A percentile compares a stretch with the other conserved stretches of the same genome.
These are phyloP conservation scores for Neurospora sp. DNA, from an alignment of 495 filamentous ascomycete genomes.

Conservation along the genomic window DNA sequence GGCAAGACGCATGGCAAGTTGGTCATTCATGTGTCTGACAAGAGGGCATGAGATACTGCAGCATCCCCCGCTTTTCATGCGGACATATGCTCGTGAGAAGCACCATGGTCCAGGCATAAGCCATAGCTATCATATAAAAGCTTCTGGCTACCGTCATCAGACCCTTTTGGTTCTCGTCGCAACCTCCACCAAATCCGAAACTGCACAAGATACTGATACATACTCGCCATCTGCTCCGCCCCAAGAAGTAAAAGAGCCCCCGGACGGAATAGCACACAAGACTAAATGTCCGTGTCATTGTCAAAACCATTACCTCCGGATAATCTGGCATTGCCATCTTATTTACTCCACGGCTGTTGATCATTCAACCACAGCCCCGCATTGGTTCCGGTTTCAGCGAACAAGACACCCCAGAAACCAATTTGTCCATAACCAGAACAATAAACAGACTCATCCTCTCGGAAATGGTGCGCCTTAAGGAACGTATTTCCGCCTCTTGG, in stretches of 20 bases:
- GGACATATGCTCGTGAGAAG: neutral
- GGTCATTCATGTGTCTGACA: constrained; percentile 40
- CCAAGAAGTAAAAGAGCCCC: neutral
- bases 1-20: constrained; percentile 54
- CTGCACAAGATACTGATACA: neutral
- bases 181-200: neutral
- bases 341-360: neutral
- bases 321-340: neutral
- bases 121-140: neutral
- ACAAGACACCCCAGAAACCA: neutral
- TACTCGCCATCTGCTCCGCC: neutral
- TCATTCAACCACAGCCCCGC: neutral
- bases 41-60: neutral
- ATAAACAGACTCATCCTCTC: neutral
- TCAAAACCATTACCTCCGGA: neutral
- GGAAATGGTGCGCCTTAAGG: neutral
- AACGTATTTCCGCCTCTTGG: neutral
- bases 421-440: neutral
- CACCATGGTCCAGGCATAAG: neutral
- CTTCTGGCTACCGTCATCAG: neutral
- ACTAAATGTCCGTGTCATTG: neutral
- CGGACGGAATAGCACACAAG: neutral
- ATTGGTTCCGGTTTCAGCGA: neutral
- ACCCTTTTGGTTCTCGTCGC: neutral
- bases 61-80: neutral